Evolutionary conservation across 2,329 filamentous ascomycete genomes (phyloP), one percentile per base, ranked within the genome.

Genomic region (Exophiala sideris): DNA sequence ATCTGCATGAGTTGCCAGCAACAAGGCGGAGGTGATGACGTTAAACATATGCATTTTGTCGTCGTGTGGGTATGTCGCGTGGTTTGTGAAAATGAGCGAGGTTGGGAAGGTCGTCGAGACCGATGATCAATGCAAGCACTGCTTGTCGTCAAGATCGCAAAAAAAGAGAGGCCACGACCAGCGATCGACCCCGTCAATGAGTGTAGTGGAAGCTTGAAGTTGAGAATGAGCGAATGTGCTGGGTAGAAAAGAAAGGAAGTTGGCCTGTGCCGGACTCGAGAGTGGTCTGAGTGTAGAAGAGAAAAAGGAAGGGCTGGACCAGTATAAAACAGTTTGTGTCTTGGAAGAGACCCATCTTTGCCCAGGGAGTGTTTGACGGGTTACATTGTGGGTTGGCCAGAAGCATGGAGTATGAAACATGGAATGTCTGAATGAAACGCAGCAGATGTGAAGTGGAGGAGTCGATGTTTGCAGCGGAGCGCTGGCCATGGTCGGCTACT

Each of bases 151-250:
- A 5, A 44, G 11, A 29, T 29, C 24, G n/a, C 21, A 20, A 48
- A 57, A 57, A 24, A 51, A 55, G 57, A 50, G 51, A 48, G 42
- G 54, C 51, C 57, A 60, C 57, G 57, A 38, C 57, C 57, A 60
- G 57, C 57, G 57, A 57, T 34, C 46, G 56, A 45, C 56, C 52
- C 51, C 4, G 18, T 29, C 24, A 50, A 59, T 51, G 53, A 56
- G 51, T 47, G 57, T 42, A 40, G 34, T 44, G 48, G 54, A 45
- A 45, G 40, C 50, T 48, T 59, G 57, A 32, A 36, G 35, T 32
- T 47, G 9, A 12, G 45, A 50, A 34, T 41, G 52, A 45, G 40
- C 49, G 51, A 48, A 48, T 38, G 24, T 42, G 48, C 24, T 34
- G 38, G 41, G 45, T 42, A 46, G 45, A 47, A 53, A 39, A 21